Evolutionary conservation across 208 protist genomes (phyloP), one percentile per base, ranked within the genome.

Genomic region (Baffinella frigidus): DNA sequence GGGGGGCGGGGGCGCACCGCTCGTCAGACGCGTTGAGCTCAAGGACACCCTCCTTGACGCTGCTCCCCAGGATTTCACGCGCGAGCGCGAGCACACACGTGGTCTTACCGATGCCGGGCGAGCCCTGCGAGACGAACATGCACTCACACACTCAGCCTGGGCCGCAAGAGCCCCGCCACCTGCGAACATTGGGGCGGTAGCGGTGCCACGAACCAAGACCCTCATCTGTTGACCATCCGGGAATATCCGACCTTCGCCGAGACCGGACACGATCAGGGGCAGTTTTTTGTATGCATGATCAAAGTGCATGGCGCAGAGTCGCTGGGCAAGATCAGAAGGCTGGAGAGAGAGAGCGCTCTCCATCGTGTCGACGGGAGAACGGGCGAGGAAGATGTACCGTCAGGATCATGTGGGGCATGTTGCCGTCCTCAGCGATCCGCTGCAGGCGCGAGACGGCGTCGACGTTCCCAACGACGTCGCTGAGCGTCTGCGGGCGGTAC

Each of bases 401-500:
- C 0, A 99, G 94, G 39, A 99, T 97, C 45, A 99, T 80, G 95
- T 99, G 98, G 0, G 98, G 98, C 93, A 99, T 96, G 95, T 99
- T 99, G 14, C 98, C 98, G 89, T 99, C 96, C 64, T 95, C 73
- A 10, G 98, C 96, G 51, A 99, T 99, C 9, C 99, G 96, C 93
- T 97, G 93, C 62, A 99, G 95, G 0, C 98, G 95, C 0, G 94
- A 95, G 27, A 99, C 97, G 36, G 97, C 98, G 50, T 99, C 98
- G 74, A 96, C 95, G 95, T 99, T 99, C 62, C 99, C 99, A 0
- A 99, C 98, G 68, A 99, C 96, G 89, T 99, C 98, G 9, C 96
- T 93, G 74, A 99, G 96, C 41, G 95, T 95, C 48, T 95, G 93
- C 20, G 99, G 99, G 38, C 99, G 95, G 94, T 99, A 99, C 95